A percentile compares a stretch with the other conserved stretches of the same genome.
Evolutionary conservation across 306 rosid genomes (phyloP).

Genomic region (Adenanthera pavonina): DNA sequence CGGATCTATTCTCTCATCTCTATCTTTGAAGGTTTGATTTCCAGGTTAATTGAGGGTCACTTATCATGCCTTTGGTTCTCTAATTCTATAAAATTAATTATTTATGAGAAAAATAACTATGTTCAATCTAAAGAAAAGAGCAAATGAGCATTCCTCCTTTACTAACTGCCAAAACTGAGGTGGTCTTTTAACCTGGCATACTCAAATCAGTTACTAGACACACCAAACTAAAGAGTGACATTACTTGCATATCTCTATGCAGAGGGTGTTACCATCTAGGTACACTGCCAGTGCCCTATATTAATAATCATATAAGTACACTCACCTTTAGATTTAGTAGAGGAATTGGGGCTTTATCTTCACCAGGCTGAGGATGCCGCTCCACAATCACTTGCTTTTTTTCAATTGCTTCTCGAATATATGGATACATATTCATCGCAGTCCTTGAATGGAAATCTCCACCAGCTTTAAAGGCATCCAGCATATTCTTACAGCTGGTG

Average conservation of each 20-base stretch:
- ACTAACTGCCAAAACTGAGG: not conserved
- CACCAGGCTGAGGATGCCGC: conserved; percentile 95
- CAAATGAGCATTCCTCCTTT: conserved; percentile 7
- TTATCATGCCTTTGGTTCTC: not conserved
- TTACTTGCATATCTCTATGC: conserved; percentile 9
- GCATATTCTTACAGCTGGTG: conserved; percentile 92
- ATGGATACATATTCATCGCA: conserved; percentile 96
- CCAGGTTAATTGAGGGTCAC: not conserved
- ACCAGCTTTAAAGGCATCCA: conserved; percentile 92
- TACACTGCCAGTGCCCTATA: not conserved
- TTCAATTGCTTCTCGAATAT: conserved; percentile 85
- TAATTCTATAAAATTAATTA: not conserved
- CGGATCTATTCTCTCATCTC: not conserved
- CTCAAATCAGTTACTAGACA: conserved; percentile 12
- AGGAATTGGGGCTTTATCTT: conserved; percentile 95
- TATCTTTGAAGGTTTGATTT: not conserved
- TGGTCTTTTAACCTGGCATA: not conserved
- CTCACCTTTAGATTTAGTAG: conserved; percentile 70
- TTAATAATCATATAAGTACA: not conserved
- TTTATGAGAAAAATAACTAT: not conserved
- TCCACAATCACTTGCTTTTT: conserved; percentile 81
- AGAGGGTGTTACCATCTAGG: conserved; percentile 5
- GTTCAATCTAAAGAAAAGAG: not conserved
- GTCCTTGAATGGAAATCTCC: conserved; percentile 99
- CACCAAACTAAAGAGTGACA: not conserved